phyloP scores from a whole-genome alignment of 148 eudicot species.

The Rhododendron henanense region DNA sequence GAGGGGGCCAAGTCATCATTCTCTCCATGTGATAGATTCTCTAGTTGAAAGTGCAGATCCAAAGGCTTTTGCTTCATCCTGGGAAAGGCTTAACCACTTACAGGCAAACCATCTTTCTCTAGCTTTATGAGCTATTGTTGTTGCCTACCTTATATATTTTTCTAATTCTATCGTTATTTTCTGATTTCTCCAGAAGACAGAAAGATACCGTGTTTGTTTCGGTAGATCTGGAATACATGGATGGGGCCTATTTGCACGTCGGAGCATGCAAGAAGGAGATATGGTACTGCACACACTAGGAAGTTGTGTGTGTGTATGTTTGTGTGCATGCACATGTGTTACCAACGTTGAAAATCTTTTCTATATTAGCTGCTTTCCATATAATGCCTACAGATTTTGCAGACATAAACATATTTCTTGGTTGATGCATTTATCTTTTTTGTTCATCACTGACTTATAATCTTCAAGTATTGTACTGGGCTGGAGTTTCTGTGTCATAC shows the following conservation, averaged over 20 bases:
- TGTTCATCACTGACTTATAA: background rate
- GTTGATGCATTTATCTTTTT: background rate
- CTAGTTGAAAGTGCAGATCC: constrained; percentile 43
- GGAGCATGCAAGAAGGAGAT: constrained; percentile 83
- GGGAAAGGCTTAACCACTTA: constrained; percentile 65
- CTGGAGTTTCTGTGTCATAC: background rate
- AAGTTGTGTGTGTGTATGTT: background rate
- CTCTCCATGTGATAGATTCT: constrained; percentile 57
- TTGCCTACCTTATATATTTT: background rate
- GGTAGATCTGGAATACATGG: constrained; percentile 97
- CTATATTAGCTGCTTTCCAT: background rate
- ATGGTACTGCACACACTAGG: constrained; percentile 47
- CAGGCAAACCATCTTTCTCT: constrained; percentile 44
- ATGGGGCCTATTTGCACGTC: constrained; percentile 98
- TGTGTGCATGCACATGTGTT: background rate
- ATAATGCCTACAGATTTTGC: background rate
- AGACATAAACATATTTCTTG: background rate
- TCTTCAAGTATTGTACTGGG: background rate
- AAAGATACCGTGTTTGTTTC: constrained; percentile 63
- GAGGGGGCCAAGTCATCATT: constrained; percentile 73
- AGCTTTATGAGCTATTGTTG: background rate
- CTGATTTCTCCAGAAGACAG: constrained; percentile 51
- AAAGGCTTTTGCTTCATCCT: constrained; percentile 48
- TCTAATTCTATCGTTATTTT: constrained; percentile 7
- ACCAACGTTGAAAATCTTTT: constrained; percentile 1